Conservation (phyloP, 371 early-diverging fungal species). For the Parasitella parasitica region DNA sequence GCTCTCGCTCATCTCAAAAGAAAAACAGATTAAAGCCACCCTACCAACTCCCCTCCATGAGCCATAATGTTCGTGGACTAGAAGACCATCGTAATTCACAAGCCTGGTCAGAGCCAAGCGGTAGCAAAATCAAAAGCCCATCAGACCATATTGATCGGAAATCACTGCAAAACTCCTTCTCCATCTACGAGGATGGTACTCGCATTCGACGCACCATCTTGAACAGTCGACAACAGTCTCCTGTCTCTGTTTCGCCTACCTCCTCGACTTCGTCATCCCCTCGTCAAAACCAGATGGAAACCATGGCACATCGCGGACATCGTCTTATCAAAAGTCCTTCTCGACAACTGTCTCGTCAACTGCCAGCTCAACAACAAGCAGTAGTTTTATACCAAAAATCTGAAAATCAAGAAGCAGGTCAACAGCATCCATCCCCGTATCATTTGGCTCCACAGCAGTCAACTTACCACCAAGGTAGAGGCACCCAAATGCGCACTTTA, state of each 20-base stretch:
- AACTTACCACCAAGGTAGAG: neutral
- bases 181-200: neutral
- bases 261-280: too few species aligned
- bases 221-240: neutral
- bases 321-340: neutral
- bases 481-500: neutral
- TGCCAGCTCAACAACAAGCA: neutral
- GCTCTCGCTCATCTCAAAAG: too few species aligned
- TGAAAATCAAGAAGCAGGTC: too few species aligned
- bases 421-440: neutral
- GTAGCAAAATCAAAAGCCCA: neutral
- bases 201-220: neutral
- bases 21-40: too few species aligned
- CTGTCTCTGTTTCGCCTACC: neutral
- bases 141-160: too few species aligned
- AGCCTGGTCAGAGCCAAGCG: neutral
- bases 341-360: neutral
- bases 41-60: too few species aligned
- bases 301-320: too few species aligned
- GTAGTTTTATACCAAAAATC: too few species aligned
- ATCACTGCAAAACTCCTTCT: neutral
- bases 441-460: too few species aligned
- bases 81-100: neutral
- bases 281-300: neutral
- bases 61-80: neutral